Evolutionary conservation across 441 rosid species (phyloP), one percentile per base, ranked within the genome.

Genomic region (Populus tomentosa): DNA sequence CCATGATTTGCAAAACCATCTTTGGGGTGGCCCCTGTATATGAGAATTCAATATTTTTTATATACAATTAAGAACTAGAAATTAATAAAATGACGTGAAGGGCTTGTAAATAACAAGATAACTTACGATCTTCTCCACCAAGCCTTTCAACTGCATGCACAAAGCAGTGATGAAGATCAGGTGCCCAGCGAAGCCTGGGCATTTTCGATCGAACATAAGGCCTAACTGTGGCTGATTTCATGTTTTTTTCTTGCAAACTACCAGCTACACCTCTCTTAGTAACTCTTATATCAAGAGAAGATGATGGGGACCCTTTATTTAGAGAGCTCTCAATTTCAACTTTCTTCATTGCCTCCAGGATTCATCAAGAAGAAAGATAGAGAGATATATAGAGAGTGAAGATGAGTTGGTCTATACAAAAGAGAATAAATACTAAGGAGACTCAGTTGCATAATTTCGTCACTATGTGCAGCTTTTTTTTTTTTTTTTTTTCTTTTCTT

Each of bases 141-240:
- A 96, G 99, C 26, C 89, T 82, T 32, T 91, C 91, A 6, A 97
- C 89, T 72, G 99, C 99, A 85, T 88, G 90, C 79, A 94, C 90
- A 76, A 94, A 97, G 81, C 94, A 91, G 76, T 80, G 98, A 81
- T 97, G 99, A 75, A 97, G 98, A 77, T 94, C 91, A 42, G 99
- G 93, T 33, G 98, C 94, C 99, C 99, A 97, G 75, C 98, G 85
- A 70, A 97, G 86, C n/a, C 99, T 86, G 68, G 99, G 98, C 72
- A 90, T 84, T 63, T 94, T 94, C 10, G 98, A 97, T 73, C 99
- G 87, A 80, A 93, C 85, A 78, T 97, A 97, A 36, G 91, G 98
- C 82, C 99, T 89, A 72, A 90, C 97, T 8, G 23, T 24, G 7
- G 88, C 74, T 7, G 77, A 67, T 76, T 50, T 86, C 67, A 79